Percentiles rank a stretch among this genome's conserved stretches.
phyloP scores from a whole-genome alignment of 2,329 filamentous ascomycete species.

The Fusarium nelsonii region DNA sequence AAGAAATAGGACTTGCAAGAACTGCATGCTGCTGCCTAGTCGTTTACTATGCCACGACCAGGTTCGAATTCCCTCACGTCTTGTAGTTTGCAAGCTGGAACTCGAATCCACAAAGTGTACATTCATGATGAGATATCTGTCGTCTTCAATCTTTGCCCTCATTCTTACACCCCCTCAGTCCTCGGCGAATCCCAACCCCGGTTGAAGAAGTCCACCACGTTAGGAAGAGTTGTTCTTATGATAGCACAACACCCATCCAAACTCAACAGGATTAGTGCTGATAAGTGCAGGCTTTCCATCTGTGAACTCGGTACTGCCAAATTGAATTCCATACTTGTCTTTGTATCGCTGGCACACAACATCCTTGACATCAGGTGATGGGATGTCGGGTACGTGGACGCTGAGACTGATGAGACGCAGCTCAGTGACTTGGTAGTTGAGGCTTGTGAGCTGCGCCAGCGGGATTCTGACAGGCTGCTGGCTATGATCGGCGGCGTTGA shows the following conservation, averaged over 20 bases:
- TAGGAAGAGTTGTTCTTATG: conserved; percentile 20
- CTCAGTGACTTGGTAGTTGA: conserved; percentile 25
- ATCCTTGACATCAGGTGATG: conserved; percentile 14
- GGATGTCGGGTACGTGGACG: conserved; percentile 14
- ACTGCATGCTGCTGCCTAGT: neutral
- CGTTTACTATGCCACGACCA: neutral
- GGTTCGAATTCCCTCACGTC: no score
- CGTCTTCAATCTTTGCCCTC: accelerated
- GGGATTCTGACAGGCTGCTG: conserved; percentile 31
- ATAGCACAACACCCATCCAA: conserved; percentile 33
- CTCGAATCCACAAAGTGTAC: neutral
- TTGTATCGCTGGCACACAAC: conserved; percentile 33
- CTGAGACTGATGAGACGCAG: conserved; percentile 20
- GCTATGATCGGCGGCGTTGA: conserved; percentile 23
- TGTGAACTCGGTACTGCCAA: conserved; percentile 26
- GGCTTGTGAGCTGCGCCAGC: conserved; percentile 29
- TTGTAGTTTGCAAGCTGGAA: no score
- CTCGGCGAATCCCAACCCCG: accelerated
- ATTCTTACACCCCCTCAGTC: neutral
- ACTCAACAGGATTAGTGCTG: conserved; percentile 37
- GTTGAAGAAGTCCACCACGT: neutral
- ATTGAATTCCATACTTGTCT: conserved; percentile 32
- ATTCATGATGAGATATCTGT: neutral
- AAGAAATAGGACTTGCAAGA: no score
- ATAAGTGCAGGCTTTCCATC: conserved; percentile 28